phyloP scores from a whole-genome alignment of 2,329 filamentous ascomycete genomes.

The Podosphaera xanthii region DNA sequence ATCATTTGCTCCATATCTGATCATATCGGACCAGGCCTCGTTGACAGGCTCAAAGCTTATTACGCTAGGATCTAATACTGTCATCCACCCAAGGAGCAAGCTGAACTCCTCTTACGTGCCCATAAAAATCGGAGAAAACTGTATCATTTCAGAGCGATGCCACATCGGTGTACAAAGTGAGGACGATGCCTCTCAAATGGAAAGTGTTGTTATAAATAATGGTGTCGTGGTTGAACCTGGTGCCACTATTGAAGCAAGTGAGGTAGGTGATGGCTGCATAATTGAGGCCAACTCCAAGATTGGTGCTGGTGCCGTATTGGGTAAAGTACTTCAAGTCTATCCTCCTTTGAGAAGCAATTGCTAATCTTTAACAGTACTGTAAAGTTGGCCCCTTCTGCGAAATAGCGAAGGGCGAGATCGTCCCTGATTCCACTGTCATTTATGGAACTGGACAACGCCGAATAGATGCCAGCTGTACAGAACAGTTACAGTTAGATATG shows the following conservation, averaged over 20 bases:
- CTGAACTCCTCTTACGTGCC: constrained; percentile 60
- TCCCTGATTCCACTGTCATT: constrained; percentile 47
- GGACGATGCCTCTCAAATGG: constrained; percentile 6
- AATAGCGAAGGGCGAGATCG: constrained; percentile 30
- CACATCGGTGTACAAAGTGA: constrained; percentile 27
- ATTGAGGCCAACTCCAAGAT: constrained; percentile 38
- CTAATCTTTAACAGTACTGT: constrained; percentile 30
- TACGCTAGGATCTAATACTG: constrained; percentile 50
- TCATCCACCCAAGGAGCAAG: constrained; percentile 69
- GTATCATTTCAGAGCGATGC: constrained; percentile 54
- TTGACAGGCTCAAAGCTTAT: constrained; percentile 55
- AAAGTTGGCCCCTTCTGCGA: constrained; percentile 43
- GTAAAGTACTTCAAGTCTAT: constrained; percentile 26
- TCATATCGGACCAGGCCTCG: constrained; percentile 38
- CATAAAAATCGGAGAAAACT: constrained; percentile 58
- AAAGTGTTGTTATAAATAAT: constrained; percentile 29
- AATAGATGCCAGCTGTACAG: constrained; percentile 34
- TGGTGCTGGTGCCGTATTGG: constrained; percentile 35
- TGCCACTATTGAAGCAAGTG: constrained; percentile 30
- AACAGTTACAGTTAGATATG: constrained; percentile 38
- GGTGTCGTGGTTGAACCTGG: constrained; percentile 39
- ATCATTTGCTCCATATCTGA: constrained; percentile 34
- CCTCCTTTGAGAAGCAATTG: not conserved
- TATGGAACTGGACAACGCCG: constrained; percentile 40
- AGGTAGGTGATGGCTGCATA: constrained; percentile 29